Conservation (phyloP, 495 filamentous ascomycete genomes). For the Tuber indicum region DNA sequence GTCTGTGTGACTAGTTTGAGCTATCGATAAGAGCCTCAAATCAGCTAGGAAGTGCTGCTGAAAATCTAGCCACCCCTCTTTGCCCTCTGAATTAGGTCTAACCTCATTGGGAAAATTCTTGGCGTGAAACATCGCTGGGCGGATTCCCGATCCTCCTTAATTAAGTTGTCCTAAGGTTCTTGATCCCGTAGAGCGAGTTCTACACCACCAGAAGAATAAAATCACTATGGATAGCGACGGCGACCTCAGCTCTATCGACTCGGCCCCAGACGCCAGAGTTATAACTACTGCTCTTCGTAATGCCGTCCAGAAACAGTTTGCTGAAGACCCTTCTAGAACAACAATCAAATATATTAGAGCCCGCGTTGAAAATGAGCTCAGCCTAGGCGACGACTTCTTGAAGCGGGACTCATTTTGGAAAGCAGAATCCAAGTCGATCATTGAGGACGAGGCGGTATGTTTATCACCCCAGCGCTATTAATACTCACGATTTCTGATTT, state of each 20-base stretch:
- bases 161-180: not conserved
- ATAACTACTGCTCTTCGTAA: conserved; percentile 49
- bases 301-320: conserved; percentile 54
- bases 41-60: not conserved
- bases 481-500: not conserved
- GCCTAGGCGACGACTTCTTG: conserved; percentile 64
- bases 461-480: not conserved
- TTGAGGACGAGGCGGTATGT: conserved; percentile 65
- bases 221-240: conserved; percentile 20
- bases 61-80: not conserved
- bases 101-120: not conserved
- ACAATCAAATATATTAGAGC: conserved; percentile 70
- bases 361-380: conserved; percentile 58
- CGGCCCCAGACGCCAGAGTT: not conserved
- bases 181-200: not conserved
- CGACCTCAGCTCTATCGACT: conserved; percentile 2
- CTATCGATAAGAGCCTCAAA: not conserved
- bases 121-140: not conserved
- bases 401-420: conserved; percentile 65
- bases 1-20: not conserved
- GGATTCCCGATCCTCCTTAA: not conserved
- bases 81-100: not conserved
- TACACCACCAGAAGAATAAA: not conserved
- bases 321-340: conserved; percentile 56
- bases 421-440: conserved; percentile 64